A percentile compares a stretch with the other conserved stretches of the same genome.
Evolutionary conservation across 495 filamentous ascomycete species (phyloP).

Genomic region (Pseudomonodictys pantanalensis): DNA sequence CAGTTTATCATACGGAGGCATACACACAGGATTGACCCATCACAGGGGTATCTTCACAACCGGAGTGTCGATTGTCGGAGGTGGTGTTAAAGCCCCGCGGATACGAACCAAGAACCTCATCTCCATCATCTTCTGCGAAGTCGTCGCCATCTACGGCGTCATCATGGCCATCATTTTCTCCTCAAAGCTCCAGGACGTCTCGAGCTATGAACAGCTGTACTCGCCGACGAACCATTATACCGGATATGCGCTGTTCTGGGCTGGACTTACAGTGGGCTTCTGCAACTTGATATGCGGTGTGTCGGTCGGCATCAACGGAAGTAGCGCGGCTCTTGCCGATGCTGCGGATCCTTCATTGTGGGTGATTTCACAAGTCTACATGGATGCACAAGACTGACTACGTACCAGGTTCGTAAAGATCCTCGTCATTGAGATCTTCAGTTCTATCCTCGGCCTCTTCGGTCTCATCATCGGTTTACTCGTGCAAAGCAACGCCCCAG

Average conservation of each 20-base stretch:
- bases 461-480: conserved; percentile 93
- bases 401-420: conserved; percentile 87
- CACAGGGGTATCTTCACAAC: conserved; percentile 97
- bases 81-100: conserved; percentile 89
- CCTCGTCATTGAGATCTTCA: conserved; percentile 99
- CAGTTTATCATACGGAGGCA: conserved; percentile 39
- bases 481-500: conserved; percentile 72
- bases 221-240: conserved; percentile 79
- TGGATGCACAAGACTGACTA: background rate
- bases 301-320: conserved; percentile 96
- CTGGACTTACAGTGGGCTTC: conserved; percentile 84
- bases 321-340: conserved; percentile 92
- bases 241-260: conserved; percentile 96
- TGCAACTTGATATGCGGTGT: conserved; percentile 97
- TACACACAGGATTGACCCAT: background rate
- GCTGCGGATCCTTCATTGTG: conserved; percentile 89
- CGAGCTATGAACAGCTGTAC: conserved; percentile 50
- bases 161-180: conserved; percentile 99
- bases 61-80: conserved; percentile 96
- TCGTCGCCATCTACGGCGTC: conserved; percentile 99
- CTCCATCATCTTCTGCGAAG: conserved; percentile 99
- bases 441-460: conserved; percentile 95
- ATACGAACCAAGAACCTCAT: conserved; percentile 99
- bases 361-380: conserved; percentile 38
- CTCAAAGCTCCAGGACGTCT: conserved; percentile 65